phyloP scores from a whole-genome alignment of 306 rosid genomes.

The Medicago ruthenica region DNA sequence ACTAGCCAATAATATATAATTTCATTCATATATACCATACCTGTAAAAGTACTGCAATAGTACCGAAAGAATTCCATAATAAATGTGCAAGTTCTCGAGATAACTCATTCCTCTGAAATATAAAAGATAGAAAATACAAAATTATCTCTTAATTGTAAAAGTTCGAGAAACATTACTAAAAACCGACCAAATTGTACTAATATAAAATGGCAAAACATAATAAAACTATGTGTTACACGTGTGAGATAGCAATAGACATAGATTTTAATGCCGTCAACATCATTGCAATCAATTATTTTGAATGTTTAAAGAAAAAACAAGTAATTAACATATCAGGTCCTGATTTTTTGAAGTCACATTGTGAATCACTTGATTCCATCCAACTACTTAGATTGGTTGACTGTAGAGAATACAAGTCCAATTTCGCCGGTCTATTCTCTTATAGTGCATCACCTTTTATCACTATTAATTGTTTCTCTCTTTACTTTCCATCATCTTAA shows the following conservation, averaged over 20 bases:
- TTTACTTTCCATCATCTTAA: too few relatives aligned
- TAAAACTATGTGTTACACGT: background rate
- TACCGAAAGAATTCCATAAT: conserved; percentile 87
- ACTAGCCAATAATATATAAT: background rate
- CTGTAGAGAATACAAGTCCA: too few relatives aligned
- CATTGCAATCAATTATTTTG: background rate
- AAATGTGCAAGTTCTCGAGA: conserved; percentile 78
- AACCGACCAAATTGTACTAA: conserved; percentile 28
- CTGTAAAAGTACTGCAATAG: conserved; percentile 71
- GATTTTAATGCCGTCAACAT: background rate
- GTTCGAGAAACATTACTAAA: conserved; percentile 47
- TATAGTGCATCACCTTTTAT: too few relatives aligned
- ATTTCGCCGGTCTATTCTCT: too few relatives aligned
- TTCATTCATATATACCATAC: conserved; percentile 17
- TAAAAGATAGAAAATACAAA: background rate
- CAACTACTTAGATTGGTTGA: background rate
- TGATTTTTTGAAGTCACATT: background rate
- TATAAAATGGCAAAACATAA: background rate
- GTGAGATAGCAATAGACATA: background rate
- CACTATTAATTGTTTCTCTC: too few relatives aligned
- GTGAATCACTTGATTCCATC: too few relatives aligned
- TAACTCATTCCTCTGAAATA: conserved; percentile 69
- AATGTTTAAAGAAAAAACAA: background rate
- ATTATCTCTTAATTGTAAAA: conserved; percentile 35
- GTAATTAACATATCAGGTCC: background rate